Evolutionary conservation across 768 basidiomycete genomes (phyloP).

Genomic region (Phaeotremella skinneri): DNA sequence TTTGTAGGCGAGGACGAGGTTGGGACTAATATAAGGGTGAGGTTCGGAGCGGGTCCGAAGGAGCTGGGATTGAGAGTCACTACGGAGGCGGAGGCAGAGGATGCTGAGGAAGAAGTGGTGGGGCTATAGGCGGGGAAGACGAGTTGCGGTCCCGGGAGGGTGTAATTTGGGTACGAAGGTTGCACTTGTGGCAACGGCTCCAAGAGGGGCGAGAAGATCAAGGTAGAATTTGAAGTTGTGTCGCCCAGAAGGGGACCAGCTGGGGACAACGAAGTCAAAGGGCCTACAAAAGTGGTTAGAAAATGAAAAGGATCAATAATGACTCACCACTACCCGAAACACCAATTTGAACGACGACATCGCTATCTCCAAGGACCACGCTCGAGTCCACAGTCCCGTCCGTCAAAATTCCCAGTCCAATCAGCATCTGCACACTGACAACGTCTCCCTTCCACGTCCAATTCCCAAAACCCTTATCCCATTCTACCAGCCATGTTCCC

Average conservation of each 20-base stretch:
- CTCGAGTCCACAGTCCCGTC: constrained; percentile 20
- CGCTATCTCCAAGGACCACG: constrained; percentile 2
- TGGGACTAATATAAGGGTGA: constrained; percentile 44
- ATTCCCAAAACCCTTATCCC: constrained; percentile 47
- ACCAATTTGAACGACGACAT: constrained; percentile 41
- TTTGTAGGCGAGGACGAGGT: constrained; percentile 33
- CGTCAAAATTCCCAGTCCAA: constrained; percentile 17
- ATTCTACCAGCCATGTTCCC: constrained; percentile 26
- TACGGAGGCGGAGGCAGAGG: not conserved
- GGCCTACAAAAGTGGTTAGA: constrained; percentile 21
- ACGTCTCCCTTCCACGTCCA: constrained; percentile 33
- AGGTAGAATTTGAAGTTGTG: constrained; percentile 40
- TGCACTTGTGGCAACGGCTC: constrained; percentile 15
- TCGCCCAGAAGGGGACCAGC: constrained; percentile 42
- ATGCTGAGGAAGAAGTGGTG: not conserved
- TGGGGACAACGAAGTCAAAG: constrained; percentile 29
- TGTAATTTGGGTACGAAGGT: constrained; percentile 52
- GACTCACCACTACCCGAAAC: constrained; percentile 35
- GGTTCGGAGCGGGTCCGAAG: constrained; percentile 13
- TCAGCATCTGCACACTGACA: constrained; percentile 18
- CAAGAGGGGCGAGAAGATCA: constrained; percentile 48
- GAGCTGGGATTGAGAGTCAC: constrained; percentile 10
- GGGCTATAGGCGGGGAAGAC: not conserved
- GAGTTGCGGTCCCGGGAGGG: constrained; percentile 40
- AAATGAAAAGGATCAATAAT: not conserved